These are phyloP conservation scores for Zhuliangozyma parablackwelliae DNA, from an alignment of 1,139 yeast genomes.

Conservation along the genomic window DNA sequence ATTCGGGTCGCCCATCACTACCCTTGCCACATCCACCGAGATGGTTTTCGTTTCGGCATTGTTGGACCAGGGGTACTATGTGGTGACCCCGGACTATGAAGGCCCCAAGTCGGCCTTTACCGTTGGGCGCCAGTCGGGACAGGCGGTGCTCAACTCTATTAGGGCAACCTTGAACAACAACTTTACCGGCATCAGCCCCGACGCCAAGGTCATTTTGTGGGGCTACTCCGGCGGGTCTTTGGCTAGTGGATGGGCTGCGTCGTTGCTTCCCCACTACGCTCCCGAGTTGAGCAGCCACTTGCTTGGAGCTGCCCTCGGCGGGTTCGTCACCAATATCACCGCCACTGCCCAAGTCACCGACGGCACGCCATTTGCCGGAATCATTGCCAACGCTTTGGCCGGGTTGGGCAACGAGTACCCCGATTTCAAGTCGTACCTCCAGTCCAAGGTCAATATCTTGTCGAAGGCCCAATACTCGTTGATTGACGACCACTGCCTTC, in stretches of 20 bases:
- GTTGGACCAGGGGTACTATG: constrained; percentile 29
- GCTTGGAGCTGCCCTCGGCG: constrained; percentile 30
- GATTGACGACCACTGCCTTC: constrained; percentile 13
- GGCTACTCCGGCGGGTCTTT: constrained; percentile 41
- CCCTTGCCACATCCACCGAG: constrained; percentile 14
- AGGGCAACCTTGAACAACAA: constrained; percentile 24
- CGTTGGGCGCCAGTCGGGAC: constrained; percentile 29
- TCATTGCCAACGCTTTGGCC: constrained; percentile 20
- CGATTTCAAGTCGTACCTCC: not conserved
- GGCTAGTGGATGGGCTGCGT: constrained; percentile 37
- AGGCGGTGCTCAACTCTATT: constrained; percentile 27
- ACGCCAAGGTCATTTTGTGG: constrained; percentile 28
- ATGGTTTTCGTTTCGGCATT: constrained; percentile 22
- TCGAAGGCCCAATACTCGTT: constrained; percentile 7
- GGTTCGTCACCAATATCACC: constrained; percentile 22
- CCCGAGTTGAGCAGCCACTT: constrained; percentile 22
- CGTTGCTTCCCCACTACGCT: constrained; percentile 28
- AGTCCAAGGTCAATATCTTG: not conserved
- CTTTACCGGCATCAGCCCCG: constrained; percentile 22
- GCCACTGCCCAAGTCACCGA: constrained; percentile 17
- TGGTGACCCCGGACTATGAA: constrained; percentile 31
- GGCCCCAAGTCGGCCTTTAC: constrained; percentile 27
- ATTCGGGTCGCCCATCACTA: constrained; percentile 7
- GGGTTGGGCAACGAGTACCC: constrained; percentile 29
- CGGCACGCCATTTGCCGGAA: constrained; percentile 23